Base-by-base conservation (phyloP, 192 early-diverging fungal genomes). In the Endogone sp. region DNA sequence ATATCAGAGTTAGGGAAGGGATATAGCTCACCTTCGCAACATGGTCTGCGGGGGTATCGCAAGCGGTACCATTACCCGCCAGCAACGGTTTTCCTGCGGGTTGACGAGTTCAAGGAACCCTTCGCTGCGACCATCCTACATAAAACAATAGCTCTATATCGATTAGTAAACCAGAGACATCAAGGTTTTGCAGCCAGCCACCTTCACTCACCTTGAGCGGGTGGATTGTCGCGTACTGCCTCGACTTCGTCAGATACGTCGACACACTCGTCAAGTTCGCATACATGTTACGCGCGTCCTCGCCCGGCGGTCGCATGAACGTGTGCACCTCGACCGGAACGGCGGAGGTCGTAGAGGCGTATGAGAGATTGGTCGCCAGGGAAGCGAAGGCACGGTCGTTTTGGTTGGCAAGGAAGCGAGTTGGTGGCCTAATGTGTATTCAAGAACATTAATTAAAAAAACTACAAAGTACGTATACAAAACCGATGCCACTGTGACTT, bases 71-170 rank as follows among this genome's bases (percentile, higher is more conserved):
- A 72, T 72, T 23, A 86, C 70, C 61, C 86, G 74, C 82, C 86
- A 86, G 30, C 84, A 73, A 22, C 77, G 78, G 27, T 77, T 71
- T 56, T 79, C 77, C 2, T 65, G 64, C 25, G 81, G 77, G 58
- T 85, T 85, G 29, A 85, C 72, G 24, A 88, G 56, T 31, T 88
- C 86, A 65, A 88, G 65, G 44, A 78, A 63, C 29, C 82, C 86
- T 65, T 84, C 82, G 29, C 75, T 77, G 68, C 85, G 78, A 22
- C 85, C 85, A 67, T 80, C 83, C 80, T 84, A 73, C 57, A 64
- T 67, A 8, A 29, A 1, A 65, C 8, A 29, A 31, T n/a, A 31
- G 24, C 27, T 27, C 30, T 2, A 64, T 28, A 67, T n/a, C 10
- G 27, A 56, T 29, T 30, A 25, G 55, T 28, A 55, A n/a, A n/a